These are phyloP conservation scores for Stentor roeselii DNA, from an alignment of 73 alveolate genomes.

Conservation along the genomic window DNA sequence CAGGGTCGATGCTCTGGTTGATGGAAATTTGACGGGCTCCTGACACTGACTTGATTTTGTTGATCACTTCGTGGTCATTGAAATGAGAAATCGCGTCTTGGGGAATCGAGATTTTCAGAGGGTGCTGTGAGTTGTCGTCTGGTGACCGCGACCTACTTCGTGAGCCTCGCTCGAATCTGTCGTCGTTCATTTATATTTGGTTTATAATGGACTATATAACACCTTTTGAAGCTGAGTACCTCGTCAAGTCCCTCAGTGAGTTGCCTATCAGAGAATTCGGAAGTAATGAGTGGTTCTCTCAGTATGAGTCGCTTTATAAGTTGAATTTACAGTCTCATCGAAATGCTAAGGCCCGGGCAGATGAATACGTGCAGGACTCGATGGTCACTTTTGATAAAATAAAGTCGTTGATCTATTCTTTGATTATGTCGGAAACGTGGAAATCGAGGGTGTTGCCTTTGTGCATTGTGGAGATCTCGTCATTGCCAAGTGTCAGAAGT, in stretches of 20 bases:
- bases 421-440: slow-evolving; percentile 88
- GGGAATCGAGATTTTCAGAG: neutral
- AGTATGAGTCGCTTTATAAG: slow-evolving; percentile 48
- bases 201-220: slow-evolving; percentile 69
- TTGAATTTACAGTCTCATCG: slow-evolving; percentile 45
- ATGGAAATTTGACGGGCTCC: neutral
- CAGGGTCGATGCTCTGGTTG: neutral
- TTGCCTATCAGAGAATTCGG: slow-evolving; percentile 16
- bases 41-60: neutral
- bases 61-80: slow-evolving; percentile 7
- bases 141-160: slow-evolving; percentile 25
- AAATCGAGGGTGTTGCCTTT: slow-evolving; percentile 65
- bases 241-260: slow-evolving; percentile 54
- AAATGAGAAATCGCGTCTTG: neutral
- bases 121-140: neutral
- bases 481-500: slow-evolving; percentile 5
- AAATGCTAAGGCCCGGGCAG: slow-evolving; percentile 48
- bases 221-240: slow-evolving; percentile 87
- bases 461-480: neutral
- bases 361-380: slow-evolving; percentile 88
- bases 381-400: slow-evolving; percentile 87
- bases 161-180: neutral
- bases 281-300: slow-evolving; percentile 39
- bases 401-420: slow-evolving; percentile 75
- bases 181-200: too few species aligned